Conservation (phyloP, 371 early-diverging fungal genomes). For the Rhizopus microsporus region DNA sequence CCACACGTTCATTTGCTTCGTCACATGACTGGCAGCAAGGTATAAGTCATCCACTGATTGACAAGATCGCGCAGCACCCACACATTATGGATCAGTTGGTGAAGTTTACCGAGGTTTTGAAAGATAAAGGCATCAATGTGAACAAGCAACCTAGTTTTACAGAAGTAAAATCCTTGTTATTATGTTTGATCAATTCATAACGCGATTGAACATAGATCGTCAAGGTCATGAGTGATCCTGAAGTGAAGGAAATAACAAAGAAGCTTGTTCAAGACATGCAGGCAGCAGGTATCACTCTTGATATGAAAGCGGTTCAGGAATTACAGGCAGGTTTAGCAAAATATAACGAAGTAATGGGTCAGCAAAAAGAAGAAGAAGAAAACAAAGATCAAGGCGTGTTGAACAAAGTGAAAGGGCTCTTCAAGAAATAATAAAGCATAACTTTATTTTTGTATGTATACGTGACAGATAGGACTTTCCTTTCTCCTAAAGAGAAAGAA, state of each 20-base stretch:
- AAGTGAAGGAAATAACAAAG: constrained; percentile 29
- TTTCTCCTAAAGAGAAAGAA: no score
- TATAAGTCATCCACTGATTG: constrained; percentile 35
- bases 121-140: constrained; percentile 38
- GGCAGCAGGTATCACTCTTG: constrained; percentile 43
- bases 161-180: constrained; percentile 21
- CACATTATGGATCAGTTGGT: constrained; percentile 40
- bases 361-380: constrained; percentile 17
- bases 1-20: constrained; percentile 11
- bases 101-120: constrained; percentile 35
- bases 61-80: constrained; percentile 37
- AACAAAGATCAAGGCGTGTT: constrained; percentile 24
- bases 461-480: no score
- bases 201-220: constrained; percentile 20
- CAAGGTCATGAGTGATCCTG: constrained; percentile 48
- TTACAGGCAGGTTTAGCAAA: constrained; percentile 28
- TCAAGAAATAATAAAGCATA: constrained; percentile 32
- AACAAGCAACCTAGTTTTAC: constrained; percentile 32
- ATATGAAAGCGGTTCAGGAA: constrained; percentile 42
- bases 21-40: constrained; percentile 21
- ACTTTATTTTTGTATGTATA: neutral
- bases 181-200: no score
- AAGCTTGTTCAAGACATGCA: constrained; percentile 37
- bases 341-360: neutral
- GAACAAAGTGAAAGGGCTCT: constrained; percentile 37